Conservation (phyloP, 2,329 filamentous ascomycete genomes). For the Aspergillus sp. region DNA sequence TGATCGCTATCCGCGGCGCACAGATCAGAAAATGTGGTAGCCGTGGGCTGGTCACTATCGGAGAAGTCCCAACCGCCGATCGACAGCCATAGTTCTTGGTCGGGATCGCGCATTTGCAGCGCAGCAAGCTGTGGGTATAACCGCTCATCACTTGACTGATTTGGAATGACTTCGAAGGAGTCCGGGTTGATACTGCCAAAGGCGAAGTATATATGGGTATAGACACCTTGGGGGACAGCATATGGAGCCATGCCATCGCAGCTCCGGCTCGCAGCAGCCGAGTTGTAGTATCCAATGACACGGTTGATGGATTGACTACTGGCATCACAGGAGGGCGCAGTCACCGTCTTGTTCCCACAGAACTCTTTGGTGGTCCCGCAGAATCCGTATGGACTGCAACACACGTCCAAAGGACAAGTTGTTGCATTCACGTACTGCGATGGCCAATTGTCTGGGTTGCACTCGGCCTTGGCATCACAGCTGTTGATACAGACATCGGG, state of each 20-base stretch:
- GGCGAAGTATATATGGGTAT: not conserved
- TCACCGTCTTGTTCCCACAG: conserved; percentile 10
- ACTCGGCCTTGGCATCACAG: not conserved
- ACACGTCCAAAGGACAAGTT: conserved; percentile 7
- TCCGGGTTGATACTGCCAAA: not conserved
- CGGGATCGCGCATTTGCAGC: not conserved
- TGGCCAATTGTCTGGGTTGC: not conserved
- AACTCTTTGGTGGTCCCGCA: conserved; percentile 15
- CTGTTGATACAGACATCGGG: not conserved
- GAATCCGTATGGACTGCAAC: conserved; percentile 15
- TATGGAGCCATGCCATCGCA: not conserved
- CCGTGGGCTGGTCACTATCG: conserved; percentile 20
- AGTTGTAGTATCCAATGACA: conserved; percentile 37
- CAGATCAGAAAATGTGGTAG: conserved; percentile 20
- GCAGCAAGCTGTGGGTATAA: conserved; percentile 5
- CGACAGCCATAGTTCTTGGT: conserved; percentile 33
- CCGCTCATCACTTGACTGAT: conserved; percentile 8
- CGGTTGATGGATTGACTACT: conserved; percentile 7
- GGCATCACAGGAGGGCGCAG: conserved; percentile 1
- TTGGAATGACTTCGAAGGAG: not conserved
- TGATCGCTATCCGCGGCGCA: conserved; percentile 12
- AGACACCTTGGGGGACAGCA: not conserved
- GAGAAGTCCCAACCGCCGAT: conserved; percentile 46
- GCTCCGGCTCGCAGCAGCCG: conserved; percentile 20
- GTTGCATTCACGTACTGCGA: not conserved